A percentile compares a stretch with the other conserved stretches of the same genome.
These are phyloP conservation scores for Funneliformis caledonium DNA, from an alignment of 371 early-diverging fungal genomes.

Conservation along the genomic window DNA sequence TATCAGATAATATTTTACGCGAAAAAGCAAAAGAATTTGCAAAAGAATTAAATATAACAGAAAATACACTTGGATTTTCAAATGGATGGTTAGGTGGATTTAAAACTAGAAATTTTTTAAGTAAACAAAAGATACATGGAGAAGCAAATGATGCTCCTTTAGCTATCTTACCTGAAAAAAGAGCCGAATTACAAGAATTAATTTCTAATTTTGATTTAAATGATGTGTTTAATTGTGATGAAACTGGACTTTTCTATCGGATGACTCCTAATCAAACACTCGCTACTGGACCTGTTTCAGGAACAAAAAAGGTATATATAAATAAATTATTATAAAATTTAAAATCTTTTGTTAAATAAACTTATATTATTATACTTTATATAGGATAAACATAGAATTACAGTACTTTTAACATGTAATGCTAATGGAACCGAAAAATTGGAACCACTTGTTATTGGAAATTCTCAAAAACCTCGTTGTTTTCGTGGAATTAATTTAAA, in stretches of 20 bases:
- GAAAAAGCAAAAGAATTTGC: not conserved
- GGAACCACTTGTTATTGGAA: conserved; percentile 14
- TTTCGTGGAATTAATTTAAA: conserved; percentile 17
- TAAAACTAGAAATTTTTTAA: not conserved
- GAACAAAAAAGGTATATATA: conserved; percentile 12
- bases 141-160: not conserved
- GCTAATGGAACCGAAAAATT: not conserved
- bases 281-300: not conserved
- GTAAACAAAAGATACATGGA: not conserved
- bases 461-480: conserved; percentile 25
- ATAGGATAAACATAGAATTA: too few relatives aligned
- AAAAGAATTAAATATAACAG: not conserved
- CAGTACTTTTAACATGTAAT: not conserved
- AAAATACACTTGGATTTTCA: not conserved
- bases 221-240: not conserved
- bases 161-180: not conserved
- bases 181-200: not conserved
- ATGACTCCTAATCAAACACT: conserved; percentile 1
- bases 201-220: not conserved
- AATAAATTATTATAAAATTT: too few relatives aligned
- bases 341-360: too few relatives aligned
- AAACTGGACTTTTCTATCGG: not conserved
- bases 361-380: too few relatives aligned
- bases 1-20: not conserved
- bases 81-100: not conserved